Conservation (phyloP, 306 rosid species). For the Lotus japonicus region DNA sequence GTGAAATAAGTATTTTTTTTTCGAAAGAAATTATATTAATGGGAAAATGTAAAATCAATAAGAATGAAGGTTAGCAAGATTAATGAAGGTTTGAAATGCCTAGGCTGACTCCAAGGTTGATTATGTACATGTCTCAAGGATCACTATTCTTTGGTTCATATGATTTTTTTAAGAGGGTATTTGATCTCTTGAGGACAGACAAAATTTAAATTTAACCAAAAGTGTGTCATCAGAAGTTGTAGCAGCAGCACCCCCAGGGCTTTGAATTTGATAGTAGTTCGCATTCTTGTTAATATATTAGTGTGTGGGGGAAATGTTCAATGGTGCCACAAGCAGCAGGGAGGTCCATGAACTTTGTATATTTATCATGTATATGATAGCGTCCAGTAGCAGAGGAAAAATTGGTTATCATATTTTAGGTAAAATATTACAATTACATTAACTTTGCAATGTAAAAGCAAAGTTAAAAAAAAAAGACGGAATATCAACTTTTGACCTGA, state of each 20-base stretch:
- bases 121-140: constrained; percentile 96
- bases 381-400: background rate
- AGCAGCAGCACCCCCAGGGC: constrained; percentile 9
- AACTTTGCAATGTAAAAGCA: no score
- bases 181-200: constrained; percentile 32
- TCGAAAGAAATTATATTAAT: no score
- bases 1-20: no score
- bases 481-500: no score
- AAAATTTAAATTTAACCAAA: background rate
- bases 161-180: constrained; percentile 67
- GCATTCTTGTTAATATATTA: constrained; percentile 11
- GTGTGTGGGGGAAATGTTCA: background rate
- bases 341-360: constrained; percentile 8
- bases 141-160: constrained; percentile 86
- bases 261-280: constrained; percentile 5
- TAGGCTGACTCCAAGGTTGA: constrained; percentile 72
- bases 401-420: background rate
- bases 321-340: background rate
- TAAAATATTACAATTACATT: no score
- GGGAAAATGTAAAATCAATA: no score
- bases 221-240: background rate
- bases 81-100: no score
- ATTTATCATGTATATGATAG: background rate
- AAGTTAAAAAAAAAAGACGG: no score
- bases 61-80: no score